Evolutionary conservation across 1,284 basidiomycete species (phyloP).

Genomic region (Wallemia ichthyophaga): DNA sequence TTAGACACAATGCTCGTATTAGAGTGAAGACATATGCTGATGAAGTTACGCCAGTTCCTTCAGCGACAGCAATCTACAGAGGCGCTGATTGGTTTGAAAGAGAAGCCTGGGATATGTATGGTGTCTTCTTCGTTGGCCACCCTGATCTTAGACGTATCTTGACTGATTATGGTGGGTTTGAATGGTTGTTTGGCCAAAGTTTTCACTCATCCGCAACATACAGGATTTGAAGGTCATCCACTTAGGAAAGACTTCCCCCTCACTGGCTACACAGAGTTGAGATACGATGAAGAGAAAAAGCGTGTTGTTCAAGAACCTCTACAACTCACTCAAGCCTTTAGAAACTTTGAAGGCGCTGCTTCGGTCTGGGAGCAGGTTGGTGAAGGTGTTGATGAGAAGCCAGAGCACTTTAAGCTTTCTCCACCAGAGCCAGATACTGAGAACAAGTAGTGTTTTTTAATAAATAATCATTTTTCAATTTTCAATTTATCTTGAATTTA

Average conservation of each 20-base stretch:
- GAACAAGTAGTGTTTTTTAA: conserved; percentile 7
- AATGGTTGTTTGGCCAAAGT: neutral
- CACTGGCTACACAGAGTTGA: conserved; percentile 84
- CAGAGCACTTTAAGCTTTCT: conserved; percentile 17
- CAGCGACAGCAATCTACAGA: conserved; percentile 42
- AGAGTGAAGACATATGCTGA: conserved; percentile 94
- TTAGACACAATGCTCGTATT: conserved; percentile 40
- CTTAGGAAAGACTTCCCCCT: conserved; percentile 93
- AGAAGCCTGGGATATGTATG: conserved; percentile 93
- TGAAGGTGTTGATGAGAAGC: conserved; percentile 37
- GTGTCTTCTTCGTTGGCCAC: conserved; percentile 86
- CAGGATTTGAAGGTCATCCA: conserved; percentile 91
- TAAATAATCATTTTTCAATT: too few species aligned
- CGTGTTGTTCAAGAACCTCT: conserved; percentile 93
- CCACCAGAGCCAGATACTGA: conserved; percentile 16
- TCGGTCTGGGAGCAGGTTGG: conserved; percentile 97
- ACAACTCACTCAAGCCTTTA: conserved; percentile 93
- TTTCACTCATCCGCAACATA: neutral
- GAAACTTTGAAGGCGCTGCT: conserved; percentile 62
- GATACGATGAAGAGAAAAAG: conserved; percentile 96
- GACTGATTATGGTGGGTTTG: conserved; percentile 63
- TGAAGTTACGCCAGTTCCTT: conserved; percentile 82
- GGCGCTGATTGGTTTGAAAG: conserved; percentile 98
- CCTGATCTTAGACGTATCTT: conserved; percentile 89
- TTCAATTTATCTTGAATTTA: too few species aligned